Base-by-base conservation (phyloP, 164 flowering plant genomes). In the Malania oleifera region DNA sequence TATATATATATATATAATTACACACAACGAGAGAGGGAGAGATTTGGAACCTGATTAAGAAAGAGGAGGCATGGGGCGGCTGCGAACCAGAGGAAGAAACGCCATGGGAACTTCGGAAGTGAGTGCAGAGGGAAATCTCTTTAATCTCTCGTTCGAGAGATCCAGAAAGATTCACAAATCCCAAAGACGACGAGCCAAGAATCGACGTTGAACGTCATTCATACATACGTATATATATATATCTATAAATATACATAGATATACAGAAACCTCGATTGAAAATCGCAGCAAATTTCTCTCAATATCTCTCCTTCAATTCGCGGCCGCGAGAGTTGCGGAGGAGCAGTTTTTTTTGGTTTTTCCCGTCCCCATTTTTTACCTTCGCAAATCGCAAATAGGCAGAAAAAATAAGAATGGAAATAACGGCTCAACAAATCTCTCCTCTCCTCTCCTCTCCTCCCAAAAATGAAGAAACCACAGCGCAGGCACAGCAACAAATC, bases 91-190 rank as follows among this genome's bases (percentile, higher is more conserved):
- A 59, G 41, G 67, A 63, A 53, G 57, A 53, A 56, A 52, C 26
- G 64, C 70, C 74, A 66, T 70, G 6, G 51, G 67, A 59, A 59
- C 59, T 53, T 29, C 61, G 54, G 56, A 49, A 19, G 39, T 1
- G 39, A 29, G 11, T 27, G 45, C 15, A 49, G 34, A 58, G 61
- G 39, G 48, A 58, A 43, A 52, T 51, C 52, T 47, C 14, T 38
- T 15, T 38, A 11, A 2, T 38, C 13, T 2, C 14, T 38, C 41
- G 8, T 2, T 5, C 2, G 41, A 38, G 41, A 38, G 41, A 38
- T 5, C 2, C 7, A 38, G 14, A 38, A 31, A 38, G 41, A 38
- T 2, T 7, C 1, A 5, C 7, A 38, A 38, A 12, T 5, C 2
- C 49, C 57, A 11, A 34, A 52, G 49, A 38, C n/a, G 15, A 52